Base-by-base conservation (phyloP, 75 land plant genomes). In the Larix kaempferi region DNA sequence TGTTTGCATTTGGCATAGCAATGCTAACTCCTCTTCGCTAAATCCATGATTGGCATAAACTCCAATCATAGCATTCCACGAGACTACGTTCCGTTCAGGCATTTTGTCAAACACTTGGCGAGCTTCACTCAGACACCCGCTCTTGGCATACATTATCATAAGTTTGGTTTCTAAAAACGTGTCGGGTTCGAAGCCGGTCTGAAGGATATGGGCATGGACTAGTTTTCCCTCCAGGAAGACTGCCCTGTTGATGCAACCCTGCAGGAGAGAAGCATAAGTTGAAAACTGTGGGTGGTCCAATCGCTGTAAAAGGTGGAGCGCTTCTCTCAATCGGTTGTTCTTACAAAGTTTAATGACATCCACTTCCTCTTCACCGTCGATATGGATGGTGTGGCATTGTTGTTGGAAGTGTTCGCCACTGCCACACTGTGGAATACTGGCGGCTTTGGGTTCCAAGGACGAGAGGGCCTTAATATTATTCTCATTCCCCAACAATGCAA, bases 71-170 rank as follows among this genome's bases (percentile, higher is more conserved):
- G 82, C 56, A 74, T 80, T 86, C 85, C 88, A 86, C 41, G 88
- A 58, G 29, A 86, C 75, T 19, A 77, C 19, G 55, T 86, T 85
- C 41, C 22, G 79, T 5, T 27, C 37, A 57, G 71, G 65, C 77
- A 83, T 79, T n/a, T 80, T 72, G 26, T 77, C 77, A 77, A 83
- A 83, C 19, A 77, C 55, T 10, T 11, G 14, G 59, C 54, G 52
- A 13, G 73, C 88, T 52, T 55, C 7, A 14, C 77, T 79, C n/a
- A 83, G 15, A 49, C 62, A 41, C 35, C 88, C 86, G 75, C 81
- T 81, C 62, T 81, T 87, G 75, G 75, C 86, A 60, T 87, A 87
- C 86, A 84, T 84, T 29, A 75, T 57, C 41, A 87, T 64, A 21
- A 87, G 81, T 23, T 80, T 78, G 73, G 81, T 87, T 19, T 72